phyloP scores from a whole-genome alignment of 129 eudicot genomes.

The Lonicera japonica region DNA sequence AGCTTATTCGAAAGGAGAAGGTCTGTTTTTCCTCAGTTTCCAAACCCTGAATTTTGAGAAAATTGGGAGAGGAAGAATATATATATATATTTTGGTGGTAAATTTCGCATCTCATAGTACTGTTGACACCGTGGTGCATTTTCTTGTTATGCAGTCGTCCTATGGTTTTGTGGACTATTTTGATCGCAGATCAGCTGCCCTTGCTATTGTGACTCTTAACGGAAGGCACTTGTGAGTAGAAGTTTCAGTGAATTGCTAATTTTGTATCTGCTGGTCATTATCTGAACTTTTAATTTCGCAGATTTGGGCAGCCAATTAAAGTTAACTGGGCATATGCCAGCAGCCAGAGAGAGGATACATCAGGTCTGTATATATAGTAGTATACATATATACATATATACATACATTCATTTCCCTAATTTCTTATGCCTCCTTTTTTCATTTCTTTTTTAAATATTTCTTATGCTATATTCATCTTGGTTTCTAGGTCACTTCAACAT shows the following conservation, averaged over 20 bases:
- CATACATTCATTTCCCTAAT: not conserved
- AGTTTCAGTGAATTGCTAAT: not conserved
- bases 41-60: not conserved
- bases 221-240: conserved; percentile 84
- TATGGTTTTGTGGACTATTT: conserved; percentile 96
- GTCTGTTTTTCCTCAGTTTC: conserved; percentile 24
- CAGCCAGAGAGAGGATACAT: conserved; percentile 89
- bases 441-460: not conserved
- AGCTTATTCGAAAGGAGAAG: conserved; percentile 94
- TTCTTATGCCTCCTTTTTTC: not conserved
- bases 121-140: not conserved
- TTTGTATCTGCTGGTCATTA: not conserved
- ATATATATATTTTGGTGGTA: not conserved
- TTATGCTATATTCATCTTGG: not conserved
- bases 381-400: too few relatives aligned
- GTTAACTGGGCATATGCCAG: conserved; percentile 99
- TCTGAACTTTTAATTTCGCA: conserved; percentile 23
- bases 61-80: not conserved
- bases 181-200: conserved; percentile 95
- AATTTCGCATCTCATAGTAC: not conserved
- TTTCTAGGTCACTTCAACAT: conserved; percentile 76
- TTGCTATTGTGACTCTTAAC: conserved; percentile 87
- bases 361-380: conserved; percentile 53
- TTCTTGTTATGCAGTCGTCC: conserved; percentile 61
- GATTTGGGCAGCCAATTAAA: conserved; percentile 96